Evolutionary conservation across 1,139 yeast genomes (phyloP).

Genomic region (Groenewaldozyma auringiensis): DNA sequence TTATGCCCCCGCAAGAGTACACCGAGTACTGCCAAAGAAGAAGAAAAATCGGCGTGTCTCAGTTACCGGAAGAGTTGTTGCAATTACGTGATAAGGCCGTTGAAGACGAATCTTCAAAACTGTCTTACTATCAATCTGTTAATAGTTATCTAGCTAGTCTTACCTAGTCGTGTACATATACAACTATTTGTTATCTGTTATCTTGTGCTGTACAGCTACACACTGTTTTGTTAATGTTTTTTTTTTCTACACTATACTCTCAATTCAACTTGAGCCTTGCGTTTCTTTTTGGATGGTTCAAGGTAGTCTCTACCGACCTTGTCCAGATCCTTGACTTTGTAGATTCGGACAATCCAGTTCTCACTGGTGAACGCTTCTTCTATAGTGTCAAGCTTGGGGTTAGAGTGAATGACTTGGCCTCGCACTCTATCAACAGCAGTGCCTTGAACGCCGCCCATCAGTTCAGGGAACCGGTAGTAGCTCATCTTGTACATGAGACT

Average conservation of each 20-base stretch:
- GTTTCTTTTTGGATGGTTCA: slow-evolving; percentile 21
- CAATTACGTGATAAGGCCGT: neutral
- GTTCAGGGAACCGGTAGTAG: slow-evolving; percentile 74
- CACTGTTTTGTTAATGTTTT: neutral
- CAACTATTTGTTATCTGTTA: neutral
- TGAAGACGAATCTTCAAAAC: neutral
- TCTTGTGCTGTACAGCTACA: neutral
- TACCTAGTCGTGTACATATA: neutral
- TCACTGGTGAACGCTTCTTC: slow-evolving; percentile 95
- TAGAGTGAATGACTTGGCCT: slow-evolving; percentile 59
- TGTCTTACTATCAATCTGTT: neutral
- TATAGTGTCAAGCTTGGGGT: slow-evolving; percentile 61
- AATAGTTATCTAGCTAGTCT: neutral
- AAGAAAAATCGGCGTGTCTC: neutral
- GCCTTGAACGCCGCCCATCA: slow-evolving; percentile 53
- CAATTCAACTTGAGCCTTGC: slow-evolving; percentile 20
- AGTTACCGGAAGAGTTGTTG: slow-evolving; percentile 1
- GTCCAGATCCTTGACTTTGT: slow-evolving; percentile 86
- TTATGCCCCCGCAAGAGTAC: neutral
- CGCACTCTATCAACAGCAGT: slow-evolving; percentile 79
- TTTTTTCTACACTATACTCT: slow-evolving; percentile 13
- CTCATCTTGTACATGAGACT: slow-evolving; percentile 95
- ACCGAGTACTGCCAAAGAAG: neutral
- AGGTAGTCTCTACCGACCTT: slow-evolving; percentile 65
- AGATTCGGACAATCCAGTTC: slow-evolving; percentile 94